Evolutionary conservation across 805 yeast genomes (phyloP).

Genomic region (Candida vartiovaarae): DNA sequence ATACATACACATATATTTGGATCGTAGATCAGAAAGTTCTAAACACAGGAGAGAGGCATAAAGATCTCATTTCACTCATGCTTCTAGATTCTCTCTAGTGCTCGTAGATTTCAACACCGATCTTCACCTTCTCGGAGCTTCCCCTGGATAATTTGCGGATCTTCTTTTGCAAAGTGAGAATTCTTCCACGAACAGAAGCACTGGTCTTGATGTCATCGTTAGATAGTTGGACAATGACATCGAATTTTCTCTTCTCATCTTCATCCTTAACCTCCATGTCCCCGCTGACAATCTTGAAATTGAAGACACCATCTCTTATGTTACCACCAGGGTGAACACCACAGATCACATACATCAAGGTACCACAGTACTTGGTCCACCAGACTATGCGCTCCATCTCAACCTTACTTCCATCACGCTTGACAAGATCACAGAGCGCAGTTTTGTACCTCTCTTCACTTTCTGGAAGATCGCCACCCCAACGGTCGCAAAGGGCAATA

Average conservation of each 20-base stretch:
- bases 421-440: constrained; percentile 40
- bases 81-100: constrained; percentile 6
- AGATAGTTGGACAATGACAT: constrained; percentile 36
- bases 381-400: constrained; percentile 45
- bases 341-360: constrained; percentile 69
- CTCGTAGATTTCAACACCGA: constrained; percentile 39
- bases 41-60: no score
- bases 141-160: constrained; percentile 47
- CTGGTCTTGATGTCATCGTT: constrained; percentile 52
- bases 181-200: constrained; percentile 52
- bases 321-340: constrained; percentile 81
- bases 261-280: constrained; percentile 24
- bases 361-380: constrained; percentile 72
- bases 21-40: no score
- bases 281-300: constrained; percentile 32
- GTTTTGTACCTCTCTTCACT: constrained; percentile 40
- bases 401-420: constrained; percentile 35
- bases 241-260: constrained; percentile 30
- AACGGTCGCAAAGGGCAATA: constrained; percentile 66
- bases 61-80: not conserved
- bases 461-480: constrained; percentile 75
- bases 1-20: no score
- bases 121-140: constrained; percentile 44
- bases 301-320: constrained; percentile 52
- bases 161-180: constrained; percentile 52